Evolutionary conservation across 257 asterid genomes (phyloP), one percentile per base, ranked within the genome.

Genomic region (Cynanchum wilfordii): DNA sequence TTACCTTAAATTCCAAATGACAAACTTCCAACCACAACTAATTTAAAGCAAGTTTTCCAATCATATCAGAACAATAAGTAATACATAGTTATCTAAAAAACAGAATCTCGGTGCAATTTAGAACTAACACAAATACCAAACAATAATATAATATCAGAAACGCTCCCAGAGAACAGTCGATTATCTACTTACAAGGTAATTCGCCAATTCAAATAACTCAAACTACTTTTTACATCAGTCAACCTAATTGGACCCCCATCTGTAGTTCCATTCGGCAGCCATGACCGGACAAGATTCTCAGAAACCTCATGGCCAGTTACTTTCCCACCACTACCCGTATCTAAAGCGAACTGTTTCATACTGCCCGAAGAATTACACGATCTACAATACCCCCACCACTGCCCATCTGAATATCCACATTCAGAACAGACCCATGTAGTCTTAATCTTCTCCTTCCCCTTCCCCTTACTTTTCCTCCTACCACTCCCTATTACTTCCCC

Each of bases 361-460:
- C 93, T 89, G 20, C 92, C 96, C 4, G 78, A 82, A 3, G 79
- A 82, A 63, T 79, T 82, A 75, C 99, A 94, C 80, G 85, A 70
- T 82, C 68, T 87, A 80, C 99, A 94, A 68, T 82, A 79, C 69
- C 99, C 99, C 99, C 99, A 94, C 99, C 97, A 89, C 86, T 94
- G 97, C 59, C 96, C 97, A 65, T 83, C 90, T 0, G 93, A 86
- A 69, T 91, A 73, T 57, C 97, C 97, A 78, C 99, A 94, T 29
- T 71, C 75, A 76, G 85, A 85, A 79, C 99, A 94, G 19, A 94
- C 99, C 80, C 82, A 79, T 33, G 84, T 86, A 24, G 80, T 81
- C 86, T 76, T 88, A 52, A 68, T 78, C 85, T 87, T 94, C 75
- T 91, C 96, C 73, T 86, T 88, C 86, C 70, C 85, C 82, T 77